phyloP scores from a whole-genome alignment of 345 rosid species.

The Rhodamnia rubescens region DNA sequence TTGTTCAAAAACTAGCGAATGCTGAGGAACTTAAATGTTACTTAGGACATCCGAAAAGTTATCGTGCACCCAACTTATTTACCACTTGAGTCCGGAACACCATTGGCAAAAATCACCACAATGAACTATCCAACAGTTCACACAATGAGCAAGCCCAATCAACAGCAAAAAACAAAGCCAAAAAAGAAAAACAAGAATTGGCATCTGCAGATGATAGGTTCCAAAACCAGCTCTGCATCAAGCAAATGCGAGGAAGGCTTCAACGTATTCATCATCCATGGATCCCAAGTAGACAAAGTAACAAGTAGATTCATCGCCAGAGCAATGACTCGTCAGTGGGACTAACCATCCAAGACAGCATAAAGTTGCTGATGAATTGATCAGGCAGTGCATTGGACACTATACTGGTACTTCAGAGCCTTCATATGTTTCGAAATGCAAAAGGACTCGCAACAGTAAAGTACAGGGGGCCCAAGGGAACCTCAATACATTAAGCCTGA shows the following conservation, averaged over 20 bases:
- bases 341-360: background rate
- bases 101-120: background rate
- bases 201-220: background rate
- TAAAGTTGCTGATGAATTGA: background rate
- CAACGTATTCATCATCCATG: background rate
- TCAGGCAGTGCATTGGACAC: background rate
- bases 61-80: background rate
- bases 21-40: background rate
- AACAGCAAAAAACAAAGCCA: background rate
- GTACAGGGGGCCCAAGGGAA: background rate
- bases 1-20: background rate
- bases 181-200: background rate
- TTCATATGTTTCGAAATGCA: background rate
- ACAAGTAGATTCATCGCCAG: background rate
- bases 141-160: background rate
- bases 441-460: background rate
- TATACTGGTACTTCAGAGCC: background rate
- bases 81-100: background rate
- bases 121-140: background rate
- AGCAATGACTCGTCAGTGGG: background rate
- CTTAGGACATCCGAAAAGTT: background rate
- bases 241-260: background rate
- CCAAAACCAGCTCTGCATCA: background rate
- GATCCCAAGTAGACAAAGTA: background rate
- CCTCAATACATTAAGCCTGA: background rate